Evolutionary conservation across 2,329 filamentous ascomycete species (phyloP).

Genomic region (Beauveria pseudobassiana): DNA sequence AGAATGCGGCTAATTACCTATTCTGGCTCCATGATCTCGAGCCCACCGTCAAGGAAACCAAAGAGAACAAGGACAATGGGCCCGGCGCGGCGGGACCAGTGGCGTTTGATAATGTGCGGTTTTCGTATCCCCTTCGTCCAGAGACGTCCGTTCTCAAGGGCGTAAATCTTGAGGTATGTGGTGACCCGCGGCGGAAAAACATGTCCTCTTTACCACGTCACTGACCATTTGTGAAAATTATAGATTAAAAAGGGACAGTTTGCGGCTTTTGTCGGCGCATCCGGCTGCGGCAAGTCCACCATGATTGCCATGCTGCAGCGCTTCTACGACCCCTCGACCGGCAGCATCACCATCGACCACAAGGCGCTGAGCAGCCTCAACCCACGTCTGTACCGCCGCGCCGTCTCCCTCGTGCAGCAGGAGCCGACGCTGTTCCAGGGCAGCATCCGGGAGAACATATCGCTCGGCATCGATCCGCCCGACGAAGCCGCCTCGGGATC

Average conservation of each 20-base stretch:
- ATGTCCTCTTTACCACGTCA: conserved; percentile 15
- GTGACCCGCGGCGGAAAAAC: conserved; percentile 16
- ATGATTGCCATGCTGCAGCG: conserved; percentile 46
- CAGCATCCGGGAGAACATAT: conserved; percentile 77
- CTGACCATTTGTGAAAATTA: neutral
- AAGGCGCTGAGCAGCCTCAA: conserved; percentile 34
- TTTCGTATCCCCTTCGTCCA: conserved; percentile 51
- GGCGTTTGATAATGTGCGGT: conserved; percentile 48
- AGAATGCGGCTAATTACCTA: conserved; percentile 41
- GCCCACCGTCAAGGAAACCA: conserved; percentile 33
- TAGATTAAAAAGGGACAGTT: conserved; percentile 40
- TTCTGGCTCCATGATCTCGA: conserved; percentile 39
- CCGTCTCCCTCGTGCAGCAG: conserved; percentile 50
- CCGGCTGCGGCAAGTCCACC: conserved; percentile 54
- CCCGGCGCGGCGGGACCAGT: conserved; percentile 32
- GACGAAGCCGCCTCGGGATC: neutral
- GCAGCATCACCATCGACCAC: conserved; percentile 39
- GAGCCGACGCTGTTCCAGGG: conserved; percentile 67
- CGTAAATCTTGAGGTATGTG: conserved; percentile 29
- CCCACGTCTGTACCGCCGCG: conserved; percentile 41
- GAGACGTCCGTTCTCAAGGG: conserved; percentile 33
- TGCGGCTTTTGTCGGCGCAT: conserved; percentile 47
- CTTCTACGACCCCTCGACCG: conserved; percentile 36
- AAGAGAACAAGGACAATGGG: conserved; percentile 28
- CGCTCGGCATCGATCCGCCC: conserved; percentile 29